Conservation (phyloP, 106 monocot species). For the Alisma plantagoaquatica region DNA sequence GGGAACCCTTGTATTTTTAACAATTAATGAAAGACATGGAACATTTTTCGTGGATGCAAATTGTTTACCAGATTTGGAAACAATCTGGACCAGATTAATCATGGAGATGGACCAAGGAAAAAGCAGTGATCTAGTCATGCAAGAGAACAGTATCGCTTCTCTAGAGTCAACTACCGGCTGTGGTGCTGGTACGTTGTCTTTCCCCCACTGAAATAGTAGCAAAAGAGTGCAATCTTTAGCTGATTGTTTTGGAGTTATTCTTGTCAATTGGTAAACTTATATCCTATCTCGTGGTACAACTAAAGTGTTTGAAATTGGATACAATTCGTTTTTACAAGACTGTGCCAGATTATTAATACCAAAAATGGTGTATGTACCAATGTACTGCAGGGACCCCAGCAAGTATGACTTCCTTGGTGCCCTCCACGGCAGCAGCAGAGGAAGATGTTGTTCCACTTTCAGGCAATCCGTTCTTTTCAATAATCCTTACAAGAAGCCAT, state of each 20-base stretch:
- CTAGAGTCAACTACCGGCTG: conserved; percentile 8
- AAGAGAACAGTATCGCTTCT: conserved; percentile 10
- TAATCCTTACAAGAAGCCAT: background rate
- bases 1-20: no score
- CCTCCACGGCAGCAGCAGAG: background rate
- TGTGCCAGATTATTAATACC: background rate
- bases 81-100: no score
- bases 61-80: no score
- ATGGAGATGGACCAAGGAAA: no score
- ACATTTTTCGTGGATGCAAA: no score
- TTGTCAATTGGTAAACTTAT: background rate
- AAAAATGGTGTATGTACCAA: background rate
- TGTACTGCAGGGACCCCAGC: no score
- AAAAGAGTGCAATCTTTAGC: background rate
- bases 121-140: no score
- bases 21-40: no score
- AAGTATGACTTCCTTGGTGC: no score
- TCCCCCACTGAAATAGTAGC: background rate
- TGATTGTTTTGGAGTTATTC: no score
- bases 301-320: background rate
- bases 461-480: conserved; percentile 41
- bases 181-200: conserved; percentile 1
- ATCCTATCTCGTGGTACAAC: background rate
- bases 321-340: no score
- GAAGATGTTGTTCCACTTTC: conserved; percentile 24